These are phyloP conservation scores for Penicillium sp. DNA, from an alignment of 2,329 filamentous ascomycete species.

Conservation along the genomic window DNA sequence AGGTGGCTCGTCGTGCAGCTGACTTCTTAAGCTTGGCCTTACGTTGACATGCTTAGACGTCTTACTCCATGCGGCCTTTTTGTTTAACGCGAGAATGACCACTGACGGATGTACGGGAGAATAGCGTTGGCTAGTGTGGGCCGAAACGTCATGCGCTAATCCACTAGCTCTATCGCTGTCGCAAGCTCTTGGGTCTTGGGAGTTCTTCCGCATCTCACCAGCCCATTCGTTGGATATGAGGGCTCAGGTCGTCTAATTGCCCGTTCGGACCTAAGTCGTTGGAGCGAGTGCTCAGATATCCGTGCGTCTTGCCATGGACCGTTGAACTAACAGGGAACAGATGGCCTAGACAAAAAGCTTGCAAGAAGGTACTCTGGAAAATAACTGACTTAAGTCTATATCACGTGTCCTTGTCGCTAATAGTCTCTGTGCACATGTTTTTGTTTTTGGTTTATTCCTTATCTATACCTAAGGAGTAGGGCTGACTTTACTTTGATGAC, in stretches of 20 bases:
- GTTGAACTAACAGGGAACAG: background rate
- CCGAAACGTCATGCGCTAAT: constrained; percentile 2
- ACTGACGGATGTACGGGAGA: background rate
- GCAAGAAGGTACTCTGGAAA: background rate
- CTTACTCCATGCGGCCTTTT: background rate
- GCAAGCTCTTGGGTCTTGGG: background rate
- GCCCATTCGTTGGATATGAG: background rate
- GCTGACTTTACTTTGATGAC: too few species aligned
- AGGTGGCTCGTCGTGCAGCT: background rate
- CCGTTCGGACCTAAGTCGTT: background rate
- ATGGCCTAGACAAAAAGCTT: background rate
- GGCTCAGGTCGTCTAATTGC: background rate
- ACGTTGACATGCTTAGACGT: background rate
- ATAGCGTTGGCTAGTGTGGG: constrained; percentile 1
- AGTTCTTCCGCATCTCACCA: background rate
- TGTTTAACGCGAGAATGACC: background rate
- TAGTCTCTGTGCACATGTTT: background rate
- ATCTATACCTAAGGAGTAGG: background rate
- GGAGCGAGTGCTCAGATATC: background rate
- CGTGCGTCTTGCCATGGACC: background rate
- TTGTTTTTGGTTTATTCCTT: background rate
- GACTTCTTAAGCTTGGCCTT: background rate
- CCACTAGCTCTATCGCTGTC: background rate
- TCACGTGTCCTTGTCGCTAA: background rate
- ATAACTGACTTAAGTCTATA: background rate